Conservation (phyloP, 768 basidiomycete genomes). For the Piloderma croceum region DNA sequence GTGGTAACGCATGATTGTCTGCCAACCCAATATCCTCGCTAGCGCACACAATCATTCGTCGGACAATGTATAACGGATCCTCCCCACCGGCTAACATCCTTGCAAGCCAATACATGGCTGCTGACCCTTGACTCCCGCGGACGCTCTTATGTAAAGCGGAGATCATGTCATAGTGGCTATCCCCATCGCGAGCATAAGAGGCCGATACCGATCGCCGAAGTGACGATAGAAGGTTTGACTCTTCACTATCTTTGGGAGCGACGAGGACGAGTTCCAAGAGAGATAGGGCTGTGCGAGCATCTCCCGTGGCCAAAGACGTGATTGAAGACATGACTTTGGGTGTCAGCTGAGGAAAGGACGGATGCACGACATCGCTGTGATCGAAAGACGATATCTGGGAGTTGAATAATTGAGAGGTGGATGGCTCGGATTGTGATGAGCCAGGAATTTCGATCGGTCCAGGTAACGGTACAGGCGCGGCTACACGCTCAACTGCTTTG, state of each 20-base stretch:
- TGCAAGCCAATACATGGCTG: constrained; percentile 86
- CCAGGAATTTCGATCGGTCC: background rate
- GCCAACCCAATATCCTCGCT: constrained; percentile 85
- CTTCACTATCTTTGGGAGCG: constrained; percentile 34
- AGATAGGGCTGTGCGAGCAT: constrained; percentile 74
- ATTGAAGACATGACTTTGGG: constrained; percentile 43
- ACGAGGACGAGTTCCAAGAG: constrained; percentile 65
- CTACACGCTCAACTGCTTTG: constrained; percentile 42
- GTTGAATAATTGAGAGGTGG: constrained; percentile 13
- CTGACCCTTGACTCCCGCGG: constrained; percentile 68
- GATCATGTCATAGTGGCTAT: constrained; percentile 76
- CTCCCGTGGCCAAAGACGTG: constrained; percentile 53
- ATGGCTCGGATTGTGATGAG: constrained; percentile 7
- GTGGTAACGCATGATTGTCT: constrained; percentile 67
- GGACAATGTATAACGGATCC: constrained; percentile 71
- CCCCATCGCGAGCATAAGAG: constrained; percentile 72
- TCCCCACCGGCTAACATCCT: constrained; percentile 78
- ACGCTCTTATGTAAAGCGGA: constrained; percentile 81
- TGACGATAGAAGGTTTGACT: constrained; percentile 46
- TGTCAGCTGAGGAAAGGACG: constrained; percentile 37
- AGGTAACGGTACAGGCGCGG: constrained; percentile 8
- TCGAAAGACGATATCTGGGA: constrained; percentile 6
- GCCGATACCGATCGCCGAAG: constrained; percentile 59
- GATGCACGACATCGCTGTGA: constrained; percentile 12
- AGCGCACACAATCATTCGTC: constrained; percentile 73